Evolutionary conservation across 2,329 filamentous ascomycete genomes (phyloP).

Genomic region (Venturia pyrina): DNA sequence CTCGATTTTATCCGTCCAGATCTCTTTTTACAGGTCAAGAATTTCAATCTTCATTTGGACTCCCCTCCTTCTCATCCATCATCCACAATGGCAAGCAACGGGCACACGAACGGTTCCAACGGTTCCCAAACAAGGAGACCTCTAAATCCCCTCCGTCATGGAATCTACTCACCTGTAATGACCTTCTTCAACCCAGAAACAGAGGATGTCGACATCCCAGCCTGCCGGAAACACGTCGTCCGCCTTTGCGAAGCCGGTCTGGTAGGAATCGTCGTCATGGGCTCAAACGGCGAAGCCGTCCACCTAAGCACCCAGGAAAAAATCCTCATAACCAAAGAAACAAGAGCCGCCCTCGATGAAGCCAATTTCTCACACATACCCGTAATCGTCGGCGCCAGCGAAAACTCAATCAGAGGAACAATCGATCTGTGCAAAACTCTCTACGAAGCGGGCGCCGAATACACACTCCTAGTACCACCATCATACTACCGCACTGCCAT

Average conservation of each 20-base stretch:
- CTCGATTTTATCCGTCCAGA: neutral
- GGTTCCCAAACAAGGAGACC: neutral
- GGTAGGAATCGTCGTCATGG: slow-evolving; percentile 75
- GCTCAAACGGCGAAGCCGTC: slow-evolving; percentile 82
- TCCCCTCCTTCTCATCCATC: neutral
- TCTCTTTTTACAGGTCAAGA: neutral
- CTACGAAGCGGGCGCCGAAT: slow-evolving; percentile 63
- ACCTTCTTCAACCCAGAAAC: slow-evolving; percentile 80
- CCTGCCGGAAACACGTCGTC: slow-evolving; percentile 70
- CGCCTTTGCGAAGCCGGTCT: slow-evolving; percentile 69
- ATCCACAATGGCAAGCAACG: slow-evolving; percentile 17
- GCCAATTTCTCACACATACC: slow-evolving; percentile 68
- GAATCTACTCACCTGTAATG: slow-evolving; percentile 83
- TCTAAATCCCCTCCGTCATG: slow-evolving; percentile 56
- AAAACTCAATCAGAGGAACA: slow-evolving; percentile 73
- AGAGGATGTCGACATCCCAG: slow-evolving; percentile 72
- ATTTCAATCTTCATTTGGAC: neutral
- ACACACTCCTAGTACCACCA: slow-evolving; percentile 68
- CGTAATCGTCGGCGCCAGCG: slow-evolving; percentile 72
- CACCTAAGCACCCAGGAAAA: slow-evolving; percentile 75
- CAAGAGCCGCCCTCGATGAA: slow-evolving; percentile 70
- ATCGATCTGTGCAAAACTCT: slow-evolving; percentile 62
- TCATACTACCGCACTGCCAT: slow-evolving; percentile 74
- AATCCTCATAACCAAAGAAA: slow-evolving; percentile 62
- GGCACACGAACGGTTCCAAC: slow-evolving; percentile 18